These are phyloP conservation scores for Amanita bisporigera DNA, from an alignment of 1,284 basidiomycete species.

Conservation along the genomic window DNA sequence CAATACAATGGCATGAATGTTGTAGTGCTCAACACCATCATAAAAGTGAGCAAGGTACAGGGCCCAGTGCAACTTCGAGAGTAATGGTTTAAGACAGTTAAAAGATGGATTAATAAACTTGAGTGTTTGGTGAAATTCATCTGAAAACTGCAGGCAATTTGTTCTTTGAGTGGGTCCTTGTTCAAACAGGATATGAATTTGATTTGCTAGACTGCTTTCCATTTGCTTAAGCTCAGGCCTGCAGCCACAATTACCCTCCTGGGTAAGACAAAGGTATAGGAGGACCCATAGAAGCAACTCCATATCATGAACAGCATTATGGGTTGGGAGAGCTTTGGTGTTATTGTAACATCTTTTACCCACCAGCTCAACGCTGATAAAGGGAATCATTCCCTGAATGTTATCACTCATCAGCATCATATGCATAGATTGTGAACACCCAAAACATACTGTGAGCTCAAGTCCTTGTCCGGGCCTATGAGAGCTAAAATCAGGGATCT, in stretches of 20 bases:
- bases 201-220: background rate
- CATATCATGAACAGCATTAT: slow-evolving; percentile 20
- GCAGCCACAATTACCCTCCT: slow-evolving; percentile 10
- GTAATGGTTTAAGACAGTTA: slow-evolving; percentile 7
- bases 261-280: slow-evolving; percentile 17
- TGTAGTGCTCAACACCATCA: background rate
- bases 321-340: background rate
- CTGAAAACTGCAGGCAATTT: background rate
- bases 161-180: background rate
- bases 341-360: too few relatives aligned
- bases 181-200: background rate
- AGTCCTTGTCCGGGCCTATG: too few relatives aligned
- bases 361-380: too few relatives aligned
- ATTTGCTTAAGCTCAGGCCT: background rate
- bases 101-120: slow-evolving; percentile 15
- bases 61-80: slow-evolving; percentile 12
- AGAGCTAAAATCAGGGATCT: too few relatives aligned
- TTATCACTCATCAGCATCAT: too few relatives aligned
- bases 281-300: slow-evolving; percentile 26
- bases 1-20: background rate
- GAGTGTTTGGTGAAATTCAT: background rate
- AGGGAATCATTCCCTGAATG: too few relatives aligned
- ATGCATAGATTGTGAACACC: too few relatives aligned
- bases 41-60: background rate
- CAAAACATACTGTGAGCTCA: too few relatives aligned